phyloP scores from a whole-genome alignment of 2,329 filamentous ascomycete genomes.

The Clarireedia homoeocarpa region DNA sequence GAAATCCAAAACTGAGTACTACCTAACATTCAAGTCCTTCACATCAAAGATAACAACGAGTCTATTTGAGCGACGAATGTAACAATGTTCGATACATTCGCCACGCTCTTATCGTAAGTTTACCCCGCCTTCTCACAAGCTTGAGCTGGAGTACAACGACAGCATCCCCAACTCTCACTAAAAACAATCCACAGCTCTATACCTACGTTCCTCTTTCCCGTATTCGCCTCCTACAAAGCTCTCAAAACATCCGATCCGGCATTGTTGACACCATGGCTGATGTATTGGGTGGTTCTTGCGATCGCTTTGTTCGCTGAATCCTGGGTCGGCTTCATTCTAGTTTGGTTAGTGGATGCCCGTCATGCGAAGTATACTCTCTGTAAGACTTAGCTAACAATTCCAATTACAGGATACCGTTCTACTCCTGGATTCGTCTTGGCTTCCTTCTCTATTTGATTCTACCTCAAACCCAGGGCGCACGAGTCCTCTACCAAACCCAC shows the following conservation, averaged over 20 bases:
- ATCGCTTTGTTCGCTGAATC: conserved; percentile 76
- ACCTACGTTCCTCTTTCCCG: conserved; percentile 84
- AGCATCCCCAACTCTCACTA: conserved; percentile 10
- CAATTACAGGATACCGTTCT: conserved; percentile 70
- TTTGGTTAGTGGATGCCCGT: conserved; percentile 48
- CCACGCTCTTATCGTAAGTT: conserved; percentile 68
- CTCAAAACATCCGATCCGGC: conserved; percentile 86
- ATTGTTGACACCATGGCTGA: conserved; percentile 91
- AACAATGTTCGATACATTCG: conserved; percentile 68
- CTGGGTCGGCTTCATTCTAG: conserved; percentile 79
- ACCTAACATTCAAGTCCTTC: not conserved
- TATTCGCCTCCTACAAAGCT: conserved; percentile 97
- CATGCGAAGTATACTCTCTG: not conserved
- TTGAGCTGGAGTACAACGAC: not conserved
- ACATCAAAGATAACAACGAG: not conserved
- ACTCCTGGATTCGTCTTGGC: conserved; percentile 79
- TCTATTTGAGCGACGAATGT: not conserved
- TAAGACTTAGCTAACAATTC: not conserved
- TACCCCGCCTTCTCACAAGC: conserved; percentile 25
- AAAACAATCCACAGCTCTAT: conserved; percentile 52
- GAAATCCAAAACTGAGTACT: not conserved
- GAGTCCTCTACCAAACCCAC: conserved; percentile 74
- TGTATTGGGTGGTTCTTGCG: conserved; percentile 96
- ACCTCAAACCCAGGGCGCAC: conserved; percentile 93
- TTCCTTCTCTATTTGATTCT: conserved; percentile 91